Base-by-base conservation (phyloP, 2,329 filamentous ascomycete genomes). In the Sordariomycetes sp. region DNA sequence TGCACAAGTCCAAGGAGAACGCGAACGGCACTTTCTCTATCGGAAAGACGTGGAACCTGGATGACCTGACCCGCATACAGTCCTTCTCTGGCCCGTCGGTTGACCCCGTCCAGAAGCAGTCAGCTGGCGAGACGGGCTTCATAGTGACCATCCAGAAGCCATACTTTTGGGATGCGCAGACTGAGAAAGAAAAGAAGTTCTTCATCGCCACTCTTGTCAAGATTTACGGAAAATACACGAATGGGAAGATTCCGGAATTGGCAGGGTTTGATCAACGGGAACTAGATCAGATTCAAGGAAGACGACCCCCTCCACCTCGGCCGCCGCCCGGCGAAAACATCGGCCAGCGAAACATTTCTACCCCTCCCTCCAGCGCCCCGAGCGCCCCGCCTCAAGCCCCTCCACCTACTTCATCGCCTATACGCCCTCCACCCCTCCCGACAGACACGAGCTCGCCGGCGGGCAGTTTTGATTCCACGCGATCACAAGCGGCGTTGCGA, bases 1-100 rank as follows among this genome's bases (percentile, higher is more conserved):
- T 99, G 75, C 94, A 99, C 76, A 99, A 99, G 72, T 92, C 90
- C 59, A 86, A 95, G 64, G 94, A 99, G 73, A 99, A 99, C 69
- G 78, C 81, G 58, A 96, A 96, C 69, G 90, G 90, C 58, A 84
- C 89, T 25, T 99, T 96, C 70, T 97, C 92, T 22, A 96, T 99
- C 63, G 94, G 94, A 62, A 99, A 99, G 74, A 96, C 94, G 3
- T 99, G 94, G 94, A 88, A 91, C 68, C 80, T 99, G 63, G 92
- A 97, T 70, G 94, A 99, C 67, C 75, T 99, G 54, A 80, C 81
- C 4, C 79, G 81, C 52, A 88, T 99, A 62, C 87, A 95, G 68
- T 94, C 90, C 28, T 97, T 86, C 66, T 86, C 83, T 7, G 78
- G 84, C 51, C 69, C 81, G 22, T 72, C 76, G 68, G 66, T 80